Conservation (phyloP, 495 filamentous ascomycete genomes). For the Pseudoneurospora amorphoporcata region DNA sequence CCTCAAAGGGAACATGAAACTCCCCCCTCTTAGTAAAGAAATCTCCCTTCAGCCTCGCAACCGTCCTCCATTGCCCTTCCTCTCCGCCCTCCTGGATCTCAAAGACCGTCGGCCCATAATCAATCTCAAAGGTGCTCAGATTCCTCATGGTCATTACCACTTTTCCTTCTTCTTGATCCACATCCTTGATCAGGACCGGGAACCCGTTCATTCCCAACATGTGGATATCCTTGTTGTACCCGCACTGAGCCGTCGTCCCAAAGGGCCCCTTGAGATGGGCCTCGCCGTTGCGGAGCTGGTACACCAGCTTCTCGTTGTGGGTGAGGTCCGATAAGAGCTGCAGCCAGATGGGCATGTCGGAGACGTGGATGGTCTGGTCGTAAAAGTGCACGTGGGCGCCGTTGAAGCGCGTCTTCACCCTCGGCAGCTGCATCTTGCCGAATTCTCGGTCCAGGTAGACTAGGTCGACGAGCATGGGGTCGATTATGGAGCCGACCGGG, state of each 20-base stretch:
- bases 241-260: not conserved
- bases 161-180: slow-evolving; percentile 1
- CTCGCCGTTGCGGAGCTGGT: slow-evolving; percentile 20
- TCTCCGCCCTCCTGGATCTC: slow-evolving; percentile 14
- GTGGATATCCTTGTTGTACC: slow-evolving; percentile 18
- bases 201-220: slow-evolving; percentile 19
- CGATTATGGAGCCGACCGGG: slow-evolving; percentile 10
- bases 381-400: slow-evolving; percentile 15
- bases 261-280: not conserved
- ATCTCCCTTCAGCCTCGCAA: slow-evolving; percentile 18
- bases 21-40: slow-evolving; percentile 13
- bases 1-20: not conserved
- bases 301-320: not conserved
- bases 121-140: slow-evolving; percentile 20
- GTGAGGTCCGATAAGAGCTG: slow-evolving; percentile 16
- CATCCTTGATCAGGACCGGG: slow-evolving; percentile 3
- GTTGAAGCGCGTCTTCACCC: slow-evolving; percentile 10
- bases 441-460: slow-evolving; percentile 7
- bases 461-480: slow-evolving; percentile 23
- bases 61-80: not conserved
- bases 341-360: slow-evolving; percentile 10
- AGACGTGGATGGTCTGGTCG: slow-evolving; percentile 18
- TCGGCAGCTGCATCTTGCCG: slow-evolving; percentile 20
- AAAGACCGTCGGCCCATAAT: slow-evolving; percentile 20
- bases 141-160: slow-evolving; percentile 13